These are phyloP conservation scores for Oryza brachyantha DNA, from an alignment of 176 grass and related monocot genomes.

Conservation along the genomic window DNA sequence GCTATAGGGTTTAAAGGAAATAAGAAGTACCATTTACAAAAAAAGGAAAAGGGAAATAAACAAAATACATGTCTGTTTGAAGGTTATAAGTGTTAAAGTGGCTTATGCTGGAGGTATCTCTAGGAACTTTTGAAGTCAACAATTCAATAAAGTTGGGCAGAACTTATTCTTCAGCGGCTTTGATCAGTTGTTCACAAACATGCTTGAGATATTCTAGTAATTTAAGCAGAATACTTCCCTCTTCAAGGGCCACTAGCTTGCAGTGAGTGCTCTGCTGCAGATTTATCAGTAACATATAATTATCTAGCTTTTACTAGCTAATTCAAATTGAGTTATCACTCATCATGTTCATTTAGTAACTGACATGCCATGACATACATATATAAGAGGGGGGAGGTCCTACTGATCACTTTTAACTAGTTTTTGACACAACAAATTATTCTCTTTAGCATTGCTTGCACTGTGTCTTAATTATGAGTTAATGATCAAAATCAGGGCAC, in stretches of 20 bases:
- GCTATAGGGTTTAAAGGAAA: constrained; percentile 15
- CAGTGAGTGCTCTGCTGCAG: not conserved
- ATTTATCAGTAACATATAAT: constrained; percentile 5
- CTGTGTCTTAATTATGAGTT: constrained; percentile 6
- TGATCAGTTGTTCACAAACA: constrained; percentile 19
- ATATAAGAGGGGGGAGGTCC: not conserved
- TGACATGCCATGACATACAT: not conserved
- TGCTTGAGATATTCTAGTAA: not conserved
- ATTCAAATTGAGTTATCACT: not conserved
- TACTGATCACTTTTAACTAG: constrained; percentile 20
- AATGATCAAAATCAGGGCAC: not conserved
- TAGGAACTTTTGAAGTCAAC: not conserved
- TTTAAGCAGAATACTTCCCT: constrained; percentile 7
- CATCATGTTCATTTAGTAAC: not conserved
- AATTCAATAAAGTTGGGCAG: not conserved
- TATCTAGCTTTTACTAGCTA: constrained; percentile 3
- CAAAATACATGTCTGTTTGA: not conserved
- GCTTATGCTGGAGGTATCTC: constrained; percentile 2
- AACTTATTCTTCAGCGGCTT: not conserved
- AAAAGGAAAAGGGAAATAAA: not conserved
- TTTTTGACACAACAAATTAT: constrained; percentile 8
- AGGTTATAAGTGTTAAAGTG: not conserved
- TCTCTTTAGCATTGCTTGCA: not conserved
- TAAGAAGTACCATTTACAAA: not conserved
- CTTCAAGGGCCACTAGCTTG: not conserved